Percentiles rank a stretch among this genome's conserved stretches.
These are phyloP conservation scores for Amanita fuliginea DNA, from an alignment of 768 basidiomycete species.

Conservation along the genomic window DNA sequence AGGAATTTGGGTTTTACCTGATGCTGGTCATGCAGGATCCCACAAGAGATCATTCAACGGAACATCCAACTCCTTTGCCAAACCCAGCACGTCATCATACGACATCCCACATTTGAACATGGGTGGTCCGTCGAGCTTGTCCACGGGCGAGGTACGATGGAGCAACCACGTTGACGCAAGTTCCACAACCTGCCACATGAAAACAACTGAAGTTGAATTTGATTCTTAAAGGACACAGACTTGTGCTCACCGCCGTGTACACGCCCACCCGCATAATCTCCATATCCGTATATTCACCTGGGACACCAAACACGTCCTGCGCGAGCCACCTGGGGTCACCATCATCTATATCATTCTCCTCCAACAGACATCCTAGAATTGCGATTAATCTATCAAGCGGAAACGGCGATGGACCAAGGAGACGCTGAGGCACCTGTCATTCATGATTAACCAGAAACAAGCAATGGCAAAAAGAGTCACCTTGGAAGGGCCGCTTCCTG, in stretches of 20 bases:
- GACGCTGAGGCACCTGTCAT: conserved; percentile 57
- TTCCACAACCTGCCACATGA: conserved; percentile 44
- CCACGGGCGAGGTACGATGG: conserved; percentile 48
- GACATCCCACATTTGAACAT: conserved; percentile 68
- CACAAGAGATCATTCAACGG: conserved; percentile 57
- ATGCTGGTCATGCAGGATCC: conserved; percentile 42
- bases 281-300: conserved; percentile 69
- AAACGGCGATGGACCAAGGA: conserved; percentile 71
- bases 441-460: neutral
- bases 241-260: conserved; percentile 40
- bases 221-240: neutral
- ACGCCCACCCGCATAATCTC: conserved; percentile 54
- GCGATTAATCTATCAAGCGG: conserved; percentile 72
- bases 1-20: too few relatives aligned
- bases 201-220: neutral
- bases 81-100: conserved; percentile 37
- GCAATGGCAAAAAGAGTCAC: conserved; percentile 13
- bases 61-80: conserved; percentile 53
- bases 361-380: conserved; percentile 65
- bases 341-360: conserved; percentile 54
- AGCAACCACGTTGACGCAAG: conserved; percentile 54
- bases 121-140: conserved; percentile 59
- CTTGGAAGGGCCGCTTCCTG: conserved; percentile 36
- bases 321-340: conserved; percentile 20
- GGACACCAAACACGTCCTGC: conserved; percentile 36